phyloP scores from a whole-genome alignment of 2,329 filamentous ascomycete genomes.

The Sphaerostilbella broomeana region DNA sequence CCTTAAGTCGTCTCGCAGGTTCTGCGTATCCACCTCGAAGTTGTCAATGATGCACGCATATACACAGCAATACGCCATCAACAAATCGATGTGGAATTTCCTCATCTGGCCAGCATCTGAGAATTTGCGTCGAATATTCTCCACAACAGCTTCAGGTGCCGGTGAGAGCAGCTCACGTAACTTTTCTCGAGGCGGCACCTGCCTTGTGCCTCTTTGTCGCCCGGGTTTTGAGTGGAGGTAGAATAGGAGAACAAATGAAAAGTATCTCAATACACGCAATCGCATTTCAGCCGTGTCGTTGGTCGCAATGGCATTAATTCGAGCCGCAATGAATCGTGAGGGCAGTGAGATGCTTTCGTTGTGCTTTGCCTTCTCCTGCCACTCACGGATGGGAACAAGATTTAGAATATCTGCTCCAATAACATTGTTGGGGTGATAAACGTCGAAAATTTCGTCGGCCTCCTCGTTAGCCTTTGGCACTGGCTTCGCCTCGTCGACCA shows the following conservation, averaged over 20 bases:
- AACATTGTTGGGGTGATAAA: slow-evolving; percentile 61
- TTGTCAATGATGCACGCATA: slow-evolving; percentile 66
- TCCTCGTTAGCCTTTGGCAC: slow-evolving; percentile 63
- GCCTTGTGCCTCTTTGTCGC: slow-evolving; percentile 39
- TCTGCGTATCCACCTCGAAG: slow-evolving; percentile 63
- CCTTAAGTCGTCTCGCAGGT: slow-evolving; percentile 64
- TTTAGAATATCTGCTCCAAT: slow-evolving; percentile 63
- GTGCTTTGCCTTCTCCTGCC: slow-evolving; percentile 60
- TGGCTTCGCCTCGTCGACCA: slow-evolving; percentile 62
- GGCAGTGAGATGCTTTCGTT: slow-evolving; percentile 49
- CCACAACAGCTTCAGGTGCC: slow-evolving; percentile 56
- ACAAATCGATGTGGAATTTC: slow-evolving; percentile 64
- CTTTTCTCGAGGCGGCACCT: slow-evolving; percentile 56
- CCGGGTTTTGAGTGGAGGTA: slow-evolving; percentile 41
- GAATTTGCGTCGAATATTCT: slow-evolving; percentile 64
- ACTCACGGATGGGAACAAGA: slow-evolving; percentile 63
- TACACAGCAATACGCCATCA: slow-evolving; percentile 67
- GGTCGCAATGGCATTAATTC: slow-evolving; percentile 48
- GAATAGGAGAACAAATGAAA: slow-evolving; percentile 51
- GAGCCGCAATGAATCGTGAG: slow-evolving; percentile 59
- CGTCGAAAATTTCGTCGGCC: slow-evolving; percentile 62
- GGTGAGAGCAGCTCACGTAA: slow-evolving; percentile 50
- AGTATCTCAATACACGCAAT: slow-evolving; percentile 54
- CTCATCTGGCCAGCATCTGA: slow-evolving; percentile 56
- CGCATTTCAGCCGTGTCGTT: slow-evolving; percentile 47